These are phyloP conservation scores for Thamnidium elegans DNA, from an alignment of 192 early-diverging fungal species.

Conservation along the genomic window DNA sequence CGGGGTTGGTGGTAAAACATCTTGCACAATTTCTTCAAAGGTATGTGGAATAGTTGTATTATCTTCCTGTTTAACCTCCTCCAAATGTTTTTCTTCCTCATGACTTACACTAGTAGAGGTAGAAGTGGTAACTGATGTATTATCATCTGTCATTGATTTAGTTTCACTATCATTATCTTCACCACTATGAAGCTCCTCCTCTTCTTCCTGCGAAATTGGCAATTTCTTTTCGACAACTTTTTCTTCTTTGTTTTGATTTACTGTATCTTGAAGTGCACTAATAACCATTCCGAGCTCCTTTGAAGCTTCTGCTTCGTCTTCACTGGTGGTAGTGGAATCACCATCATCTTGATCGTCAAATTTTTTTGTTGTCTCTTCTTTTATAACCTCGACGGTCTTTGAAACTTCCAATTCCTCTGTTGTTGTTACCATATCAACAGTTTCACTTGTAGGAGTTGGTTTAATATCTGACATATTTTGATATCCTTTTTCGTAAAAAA, in stretches of 20 bases:
- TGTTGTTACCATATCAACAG: too few species aligned
- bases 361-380: too few species aligned
- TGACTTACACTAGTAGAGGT: constrained; percentile 1
- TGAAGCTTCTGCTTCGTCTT: neutral
- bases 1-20: constrained; percentile 31
- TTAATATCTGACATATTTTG: too few species aligned
- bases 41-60: neutral
- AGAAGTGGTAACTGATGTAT: neutral
- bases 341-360: neutral
- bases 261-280: neutral
- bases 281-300: constrained; percentile 7
- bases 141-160: constrained; percentile 3
- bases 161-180: constrained; percentile 4
- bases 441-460: too few species aligned
- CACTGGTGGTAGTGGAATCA: neutral
- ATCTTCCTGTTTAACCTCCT: neutral
- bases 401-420: too few species aligned
- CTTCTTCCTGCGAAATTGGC: neutral
- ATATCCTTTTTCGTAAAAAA: too few species aligned
- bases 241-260: neutral
- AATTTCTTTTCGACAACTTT: neutral
- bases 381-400: too few species aligned
- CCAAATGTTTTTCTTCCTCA: neutral
- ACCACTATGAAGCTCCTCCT: neutral
- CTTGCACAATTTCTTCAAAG: neutral